Evolutionary conservation across 495 filamentous ascomycete species (phyloP).

Genomic region (Hypoxylon lienhwacheense): DNA sequence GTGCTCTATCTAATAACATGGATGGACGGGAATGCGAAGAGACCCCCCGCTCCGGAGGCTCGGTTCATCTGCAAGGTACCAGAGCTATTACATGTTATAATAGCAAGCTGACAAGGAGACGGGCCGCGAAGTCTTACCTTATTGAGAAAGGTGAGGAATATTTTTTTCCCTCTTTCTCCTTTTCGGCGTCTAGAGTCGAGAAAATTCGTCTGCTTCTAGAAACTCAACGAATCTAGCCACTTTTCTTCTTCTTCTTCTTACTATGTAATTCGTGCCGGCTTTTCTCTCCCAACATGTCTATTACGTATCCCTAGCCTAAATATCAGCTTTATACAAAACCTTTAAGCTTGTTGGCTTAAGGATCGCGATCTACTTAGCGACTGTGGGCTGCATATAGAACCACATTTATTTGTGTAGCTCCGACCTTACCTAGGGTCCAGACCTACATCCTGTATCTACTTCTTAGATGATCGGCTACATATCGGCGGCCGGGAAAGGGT

Average conservation of each 20-base stretch:
- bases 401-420: no score
- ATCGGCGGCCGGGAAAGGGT: constrained; percentile 10
- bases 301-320: not conserved
- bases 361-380: not conserved
- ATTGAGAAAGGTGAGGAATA: constrained; percentile 11
- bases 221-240: constrained; percentile 1
- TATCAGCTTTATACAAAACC: no score
- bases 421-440: not conserved
- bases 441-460: no score
- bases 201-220: constrained; percentile 4
- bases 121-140: constrained; percentile 25
- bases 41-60: constrained; percentile 17
- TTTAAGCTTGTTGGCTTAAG: not conserved
- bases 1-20: constrained; percentile 20
- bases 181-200: not conserved
- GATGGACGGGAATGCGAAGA: constrained; percentile 22
- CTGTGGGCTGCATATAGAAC: constrained; percentile 9
- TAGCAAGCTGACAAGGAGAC: constrained; percentile 31
- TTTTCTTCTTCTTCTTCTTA: no score
- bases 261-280: not conserved
- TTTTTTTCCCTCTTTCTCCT: constrained; percentile 5
- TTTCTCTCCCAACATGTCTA: not conserved
- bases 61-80: constrained; percentile 32
- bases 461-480: constrained; percentile 17
- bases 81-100: constrained; percentile 28